phyloP scores from a whole-genome alignment of 2,329 filamentous ascomycete genomes.

The Alternaria arborescens region DNA sequence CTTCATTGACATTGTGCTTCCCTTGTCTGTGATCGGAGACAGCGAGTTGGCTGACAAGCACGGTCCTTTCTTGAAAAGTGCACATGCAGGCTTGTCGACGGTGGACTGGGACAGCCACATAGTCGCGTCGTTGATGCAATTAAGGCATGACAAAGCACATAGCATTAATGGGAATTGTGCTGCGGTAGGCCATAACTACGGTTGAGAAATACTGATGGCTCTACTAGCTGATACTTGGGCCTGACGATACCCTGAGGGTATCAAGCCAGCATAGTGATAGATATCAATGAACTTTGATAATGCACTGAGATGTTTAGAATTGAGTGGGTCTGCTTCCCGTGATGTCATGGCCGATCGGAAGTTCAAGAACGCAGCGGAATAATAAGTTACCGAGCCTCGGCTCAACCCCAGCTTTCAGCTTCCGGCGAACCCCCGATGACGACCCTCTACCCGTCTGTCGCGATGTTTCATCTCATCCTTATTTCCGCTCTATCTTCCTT shows the following conservation, averaged over 20 bases:
- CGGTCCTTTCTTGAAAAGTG: too few species aligned
- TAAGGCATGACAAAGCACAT: too few species aligned
- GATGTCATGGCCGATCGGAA: background rate
- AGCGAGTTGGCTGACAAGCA: too few species aligned
- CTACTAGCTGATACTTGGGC: too few species aligned
- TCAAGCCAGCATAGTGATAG: background rate
- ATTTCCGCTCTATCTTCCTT: background rate
- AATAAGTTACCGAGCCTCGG: constrained; percentile 35
- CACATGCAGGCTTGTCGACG: too few species aligned
- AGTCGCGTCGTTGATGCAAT: too few species aligned
- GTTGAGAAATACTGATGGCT: too few species aligned
- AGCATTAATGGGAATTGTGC: too few species aligned
- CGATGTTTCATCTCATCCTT: constrained; percentile 7
- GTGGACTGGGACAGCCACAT: too few species aligned
- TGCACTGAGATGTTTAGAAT: background rate
- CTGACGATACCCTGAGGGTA: too few species aligned
- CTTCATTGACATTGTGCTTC: background rate
- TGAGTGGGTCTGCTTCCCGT: background rate
- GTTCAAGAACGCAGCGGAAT: background rate
- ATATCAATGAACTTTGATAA: background rate
- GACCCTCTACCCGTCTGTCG: constrained; percentile 10
- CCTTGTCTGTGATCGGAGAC: background rate
- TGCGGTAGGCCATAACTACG: too few species aligned
- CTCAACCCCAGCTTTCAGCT: constrained; percentile 31
- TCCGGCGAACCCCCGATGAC: constrained; percentile 18